Base-by-base conservation (phyloP, 306 rosid species). In the Senna tora region DNA sequence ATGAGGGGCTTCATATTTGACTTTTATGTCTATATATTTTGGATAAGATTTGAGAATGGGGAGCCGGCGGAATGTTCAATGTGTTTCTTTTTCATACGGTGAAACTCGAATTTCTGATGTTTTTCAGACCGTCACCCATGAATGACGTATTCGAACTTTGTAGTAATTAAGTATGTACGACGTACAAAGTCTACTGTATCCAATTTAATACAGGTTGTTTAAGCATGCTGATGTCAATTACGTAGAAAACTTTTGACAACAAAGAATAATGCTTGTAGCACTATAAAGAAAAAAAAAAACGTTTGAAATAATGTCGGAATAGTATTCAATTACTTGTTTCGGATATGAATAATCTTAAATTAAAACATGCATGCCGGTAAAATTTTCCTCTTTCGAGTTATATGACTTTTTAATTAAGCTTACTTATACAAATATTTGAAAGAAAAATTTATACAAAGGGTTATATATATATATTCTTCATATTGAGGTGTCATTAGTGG, bases 41-140 rank as follows among this genome's bases (percentile, higher is more conserved):
- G 83, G 83, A 84, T 84, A 84, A 77, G 85, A 75, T 61, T 55
- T 53, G 55, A 7, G 34, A 46, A 22, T 17, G 9, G 42, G 36
- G 28, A 21, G 10, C 5, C 39, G 2, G 30, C 1, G 2, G 28
- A 17, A 38, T 39, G 43, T 53, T 72, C 51, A 55, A 47, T 6
- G 2, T 8, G 12, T n/a, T 21, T 53, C 5, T 7, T 25, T 5
- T 6, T 22, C 21, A 1, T 1, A 9, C 11, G 4, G 36, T 7
- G 4, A 67, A 12, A 16, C 57, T 33, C 47, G 32, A 19, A 39
- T 36, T 65, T n/a, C 2, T 25, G 34, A 71, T 72, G 67, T 16
- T 5, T 49, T 22, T 49, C 3, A 16, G 12, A 47, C 65, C 46
- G 42, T 55, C 43, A 0, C 69, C 38, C 51, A 25, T 69, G 69